Conservation (phyloP, 495 filamentous ascomycete species). For the Talaromyces liani region DNA sequence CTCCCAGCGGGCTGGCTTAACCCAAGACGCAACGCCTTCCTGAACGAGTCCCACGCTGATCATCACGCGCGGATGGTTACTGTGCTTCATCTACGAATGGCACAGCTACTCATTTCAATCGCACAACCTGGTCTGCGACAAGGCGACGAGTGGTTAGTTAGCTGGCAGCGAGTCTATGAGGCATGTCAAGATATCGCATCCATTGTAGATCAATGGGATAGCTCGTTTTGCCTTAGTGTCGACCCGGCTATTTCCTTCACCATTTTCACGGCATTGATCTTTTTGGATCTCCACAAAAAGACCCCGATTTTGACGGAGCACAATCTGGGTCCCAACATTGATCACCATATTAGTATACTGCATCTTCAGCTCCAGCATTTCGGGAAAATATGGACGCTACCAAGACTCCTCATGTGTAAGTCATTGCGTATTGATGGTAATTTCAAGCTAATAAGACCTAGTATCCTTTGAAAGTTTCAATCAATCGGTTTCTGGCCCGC, state of each 20-base stretch:
- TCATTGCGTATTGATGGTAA: not conserved
- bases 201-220: no score
- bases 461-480: not conserved
- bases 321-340: not conserved
- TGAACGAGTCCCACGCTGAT: constrained; percentile 11
- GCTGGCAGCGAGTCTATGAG: no score
- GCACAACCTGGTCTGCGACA: no score
- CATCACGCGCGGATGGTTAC: constrained; percentile 10
- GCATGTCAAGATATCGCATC: no score
- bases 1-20: constrained; percentile 15
- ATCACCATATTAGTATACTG: not conserved
- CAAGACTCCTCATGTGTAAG: not conserved
- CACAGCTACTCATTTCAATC: no score
- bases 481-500: not conserved
- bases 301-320: no score
- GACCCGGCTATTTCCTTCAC: no score
- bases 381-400: not conserved
- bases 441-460: not conserved
- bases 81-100: no score
- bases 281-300: no score
- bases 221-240: no score
- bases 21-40: constrained; percentile 13
- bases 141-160: no score
- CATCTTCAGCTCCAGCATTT: not conserved
- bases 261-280: no score